Base-by-base conservation (phyloP, 2,329 filamentous ascomycete genomes). In the Cercospora beticola region DNA sequence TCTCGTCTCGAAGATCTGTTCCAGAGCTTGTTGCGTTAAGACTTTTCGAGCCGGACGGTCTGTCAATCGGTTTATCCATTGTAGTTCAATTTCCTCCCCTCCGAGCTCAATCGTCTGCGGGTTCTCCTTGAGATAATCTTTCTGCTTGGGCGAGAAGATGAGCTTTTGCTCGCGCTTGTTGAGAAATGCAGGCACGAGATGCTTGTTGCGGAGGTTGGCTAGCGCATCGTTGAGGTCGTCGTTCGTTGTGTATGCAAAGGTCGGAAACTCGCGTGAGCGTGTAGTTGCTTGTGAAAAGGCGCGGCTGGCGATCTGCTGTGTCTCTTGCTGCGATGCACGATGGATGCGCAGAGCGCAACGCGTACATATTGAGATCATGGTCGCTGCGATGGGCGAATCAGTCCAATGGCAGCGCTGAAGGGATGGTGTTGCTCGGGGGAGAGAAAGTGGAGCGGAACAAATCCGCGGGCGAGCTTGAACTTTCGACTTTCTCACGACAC, bases 161-260 rank as follows among this genome's bases (percentile, higher is more conserved):
- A 84, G 79, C 67, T 78, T 76, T 31, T 77, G 73, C 71, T 84
- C 82, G 46, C 77, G 76, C 16, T 73, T 70, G 67, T 76, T 79
- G 63, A 85, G 79, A 73, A 83, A 80, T 57, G 74, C 73, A 12
- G 83, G 83, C 23, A 84, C 78, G 67, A 85, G 79, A 72, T 84
- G 74, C 62, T 81, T 81, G 57, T 76, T 76, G 70, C 83, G 83
- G 63, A 84, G 75, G 9, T 70, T 76, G 5, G 75, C 70, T 67
- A 85, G 80, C 40, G 82, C 70, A 21, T 73, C 61, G 61, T 82
- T 75, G 65, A 85, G 81, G 56, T 81, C 78, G 60, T 80, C 75
- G 14, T 78, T 78, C 10, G 81, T 79, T 10, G 82, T 78, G 40
- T 79, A 73, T 61, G 76, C 73, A 77, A 83, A 85, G 54, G 73